phyloP scores from a whole-genome alignment of 2,329 filamentous ascomycete species.

The Clonostachys sp. region DNA sequence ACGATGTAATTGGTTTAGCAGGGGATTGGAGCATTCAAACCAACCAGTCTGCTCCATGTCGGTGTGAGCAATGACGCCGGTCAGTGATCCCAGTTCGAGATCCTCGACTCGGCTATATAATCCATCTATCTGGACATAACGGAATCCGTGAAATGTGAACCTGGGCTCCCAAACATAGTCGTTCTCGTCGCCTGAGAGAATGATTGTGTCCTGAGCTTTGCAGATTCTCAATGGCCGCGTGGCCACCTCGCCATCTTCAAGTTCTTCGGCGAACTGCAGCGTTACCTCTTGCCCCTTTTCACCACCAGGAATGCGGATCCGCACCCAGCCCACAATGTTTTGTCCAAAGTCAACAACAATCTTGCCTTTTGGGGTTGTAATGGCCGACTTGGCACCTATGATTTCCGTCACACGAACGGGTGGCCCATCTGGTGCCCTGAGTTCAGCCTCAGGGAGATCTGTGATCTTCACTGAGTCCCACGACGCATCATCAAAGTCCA shows the following conservation, averaged over 20 bases:
- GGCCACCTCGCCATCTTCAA: conserved; percentile 40
- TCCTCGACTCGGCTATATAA: conserved; percentile 22
- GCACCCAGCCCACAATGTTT: conserved; percentile 45
- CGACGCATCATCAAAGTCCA: conserved; percentile 12
- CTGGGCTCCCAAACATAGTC: conserved; percentile 30
- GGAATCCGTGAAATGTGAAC: conserved; percentile 49
- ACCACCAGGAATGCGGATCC: conserved; percentile 11
- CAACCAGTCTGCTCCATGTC: conserved; percentile 44
- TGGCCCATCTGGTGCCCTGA: conserved; percentile 34
- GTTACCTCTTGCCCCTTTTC: conserved; percentile 33
- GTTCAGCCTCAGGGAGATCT: conserved; percentile 17
- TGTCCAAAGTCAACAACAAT: conserved; percentile 49
- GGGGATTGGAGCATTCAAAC: conserved; percentile 44
- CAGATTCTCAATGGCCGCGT: conserved; percentile 33
- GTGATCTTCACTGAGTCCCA: conserved; percentile 14
- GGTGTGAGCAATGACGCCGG: conserved; percentile 36
- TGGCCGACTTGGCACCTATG: conserved; percentile 19
- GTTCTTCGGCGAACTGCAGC: conserved; percentile 48
- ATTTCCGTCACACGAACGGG: conserved; percentile 25
- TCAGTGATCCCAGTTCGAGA: conserved; percentile 5
- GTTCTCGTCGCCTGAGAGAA: conserved; percentile 11
- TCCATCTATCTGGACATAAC: conserved; percentile 40
- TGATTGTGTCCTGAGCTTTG: conserved; percentile 32
- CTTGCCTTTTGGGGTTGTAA: conserved; percentile 21
- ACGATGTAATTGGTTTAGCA: conserved; percentile 46